Evolutionary conservation across 1,284 basidiomycete species (phyloP), one percentile per base, ranked within the genome.

Genomic region (Cutaneotrichosporon cyanovorans): DNA sequence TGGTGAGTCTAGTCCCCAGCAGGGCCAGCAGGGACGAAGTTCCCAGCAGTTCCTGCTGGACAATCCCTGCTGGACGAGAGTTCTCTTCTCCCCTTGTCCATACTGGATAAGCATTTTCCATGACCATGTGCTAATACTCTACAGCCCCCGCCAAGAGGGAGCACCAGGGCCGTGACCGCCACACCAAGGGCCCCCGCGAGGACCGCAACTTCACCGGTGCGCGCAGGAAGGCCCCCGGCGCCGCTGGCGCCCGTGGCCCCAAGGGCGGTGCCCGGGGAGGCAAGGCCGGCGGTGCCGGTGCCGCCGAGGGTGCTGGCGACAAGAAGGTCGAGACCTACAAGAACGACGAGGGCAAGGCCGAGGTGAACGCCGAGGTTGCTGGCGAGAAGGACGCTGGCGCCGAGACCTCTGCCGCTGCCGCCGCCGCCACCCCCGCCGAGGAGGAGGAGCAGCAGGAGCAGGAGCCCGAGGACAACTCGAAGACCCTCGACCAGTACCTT

Each of bases 281-380:
- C 33, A 56, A 56, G 44, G 56, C 57, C 45, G 48, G 42, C 52
- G 48, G 40, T 35, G 48, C 36, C 28, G 39, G 35, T 30, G 45
- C 42, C 14, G 38, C 45, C 43, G 25, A 23, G 59, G 87, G 34
- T 84, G n/a, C n/a, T n/a, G 83, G 85, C 37, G 84, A 89, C 61
- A 95, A 95, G 80, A 87, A 87, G 76, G 74, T 91, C 15, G 85
- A 89, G 69, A 84, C 83, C 56, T 95, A 89, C 89, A 89, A 89
- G 56, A 86, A 84, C 50, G 85, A 88, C 60, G 87, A 91, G 62
- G 86, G 83, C 62, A 77, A 76, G 58, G 77, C 76, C 37, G 90
- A 93, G 72, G 74, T 83, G 61, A 80, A 77, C 50, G 85, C 71
- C 4, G n/a, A 20, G 25, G 22, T 31, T 3, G 20, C 21, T 32